Evolutionary conservation across 345 rosid species (phyloP), one percentile per base, ranked within the genome.

Genomic region (Gossypium longicalyx): DNA sequence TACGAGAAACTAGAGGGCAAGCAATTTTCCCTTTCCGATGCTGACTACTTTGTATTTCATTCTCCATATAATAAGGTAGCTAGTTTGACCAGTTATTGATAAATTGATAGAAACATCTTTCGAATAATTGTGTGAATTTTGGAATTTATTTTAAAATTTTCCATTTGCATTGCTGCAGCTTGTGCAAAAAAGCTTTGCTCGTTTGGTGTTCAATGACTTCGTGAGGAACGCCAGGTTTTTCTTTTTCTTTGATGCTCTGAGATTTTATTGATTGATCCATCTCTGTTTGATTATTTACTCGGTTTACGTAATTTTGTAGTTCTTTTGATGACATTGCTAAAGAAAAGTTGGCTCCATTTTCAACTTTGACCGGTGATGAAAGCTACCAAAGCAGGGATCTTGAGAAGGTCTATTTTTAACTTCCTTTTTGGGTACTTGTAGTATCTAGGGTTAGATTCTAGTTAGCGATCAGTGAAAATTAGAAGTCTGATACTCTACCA

Each of bases 101-200:
- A 34, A 51, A 2, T 22, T 16, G 22, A 29, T 56, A 17, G 15
- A 47, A 38, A 12, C 12, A 47, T 17, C 69, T 16, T 74, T 56
- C 25, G 7, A 27, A 25, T 63, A 51, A 52, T 52, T 65, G 7
- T 4, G 47, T 43, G 60, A 45, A 48, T 51, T 47, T 49, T n/a
- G 57, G 59, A 45, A 7, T 17, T 48, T 23, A 66, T 41, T 73
- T 76, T 43, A 71, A 53, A 17, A 43, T 74, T 71, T 73, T 67
- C 45, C 66, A 19, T 77, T 79, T 69, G 57, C 51, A 77, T 74
- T 76, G 2, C 61, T 81, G 86, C 93, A 96, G 99, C 99, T 96
- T 85, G 99, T 96, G 61, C 99, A 96, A 83, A 96, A 96, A 85
- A 93, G 99, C 80, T 96, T 96, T 86, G 90, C 97, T 71, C 93